Evolutionary conservation across 2,329 filamentous ascomycete species (phyloP).

Genomic region (Amesomyces nigricolor): DNA sequence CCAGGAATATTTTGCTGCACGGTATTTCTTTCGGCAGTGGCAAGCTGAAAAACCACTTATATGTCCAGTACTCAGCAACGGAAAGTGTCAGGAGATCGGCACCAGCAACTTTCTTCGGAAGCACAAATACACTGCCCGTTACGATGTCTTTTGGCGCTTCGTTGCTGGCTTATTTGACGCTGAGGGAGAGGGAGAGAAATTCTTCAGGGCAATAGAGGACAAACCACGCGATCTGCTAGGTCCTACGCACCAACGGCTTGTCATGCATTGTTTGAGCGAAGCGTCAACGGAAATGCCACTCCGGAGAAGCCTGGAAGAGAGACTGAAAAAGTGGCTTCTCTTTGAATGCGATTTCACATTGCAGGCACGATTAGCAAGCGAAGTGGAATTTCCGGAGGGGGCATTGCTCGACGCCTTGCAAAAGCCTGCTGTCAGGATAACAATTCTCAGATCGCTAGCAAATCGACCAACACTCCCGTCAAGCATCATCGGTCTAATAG

Average conservation of each 20-base stretch:
- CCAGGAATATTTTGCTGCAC: conserved; percentile 22
- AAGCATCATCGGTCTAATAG: too few species aligned
- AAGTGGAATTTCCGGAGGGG: conserved; percentile 21
- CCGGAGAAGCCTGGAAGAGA: conserved; percentile 17
- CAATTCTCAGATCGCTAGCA: not conserved
- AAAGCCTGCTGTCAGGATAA: conserved; percentile 1
- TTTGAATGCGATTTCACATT: conserved; percentile 22
- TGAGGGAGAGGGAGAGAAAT: conserved; percentile 16
- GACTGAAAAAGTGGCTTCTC: conserved; percentile 22
- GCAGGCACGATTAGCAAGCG: conserved; percentile 10
- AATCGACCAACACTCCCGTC: too few species aligned
- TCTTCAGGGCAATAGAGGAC: conserved; percentile 31
- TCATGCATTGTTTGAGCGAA: conserved; percentile 37
- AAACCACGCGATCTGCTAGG: conserved; percentile 35
- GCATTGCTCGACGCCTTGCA: conserved; percentile 15
- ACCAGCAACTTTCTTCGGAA: conserved; percentile 28
- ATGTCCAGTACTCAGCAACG: conserved; percentile 13
- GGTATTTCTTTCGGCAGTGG: conserved; percentile 34
- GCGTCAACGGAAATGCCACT: conserved; percentile 11
- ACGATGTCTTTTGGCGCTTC: conserved; percentile 40
- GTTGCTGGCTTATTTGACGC: conserved; percentile 34
- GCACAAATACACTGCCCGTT: conserved; percentile 36
- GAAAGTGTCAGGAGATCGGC: not conserved
- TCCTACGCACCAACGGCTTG: conserved; percentile 33
- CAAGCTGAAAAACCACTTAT: not conserved